Evolutionary conservation across 352 stramenopile species (phyloP).

Genomic region (Pythium chondricola): DNA sequence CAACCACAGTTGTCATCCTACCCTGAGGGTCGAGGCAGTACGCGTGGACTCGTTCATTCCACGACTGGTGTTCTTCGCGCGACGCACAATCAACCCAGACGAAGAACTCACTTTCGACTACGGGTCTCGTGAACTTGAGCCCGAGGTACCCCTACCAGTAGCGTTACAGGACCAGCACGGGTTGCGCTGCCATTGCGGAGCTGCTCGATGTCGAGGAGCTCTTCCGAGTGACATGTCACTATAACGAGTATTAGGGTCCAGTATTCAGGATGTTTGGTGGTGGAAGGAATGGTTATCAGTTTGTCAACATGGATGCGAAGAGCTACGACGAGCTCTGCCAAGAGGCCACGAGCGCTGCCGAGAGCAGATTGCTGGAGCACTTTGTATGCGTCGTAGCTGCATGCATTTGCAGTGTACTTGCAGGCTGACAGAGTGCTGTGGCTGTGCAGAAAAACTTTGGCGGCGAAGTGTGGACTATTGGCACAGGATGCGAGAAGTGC

Average conservation of each 20-base stretch:
- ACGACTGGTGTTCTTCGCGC: constrained; percentile 47
- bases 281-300: constrained; percentile 3
- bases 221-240: constrained; percentile 28
- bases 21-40: constrained; percentile 37
- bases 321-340: constrained; percentile 64
- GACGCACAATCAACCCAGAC: constrained; percentile 16
- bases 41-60: constrained; percentile 56
- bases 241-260: constrained; percentile 14
- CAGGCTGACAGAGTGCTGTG: background rate
- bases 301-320: too few relatives aligned
- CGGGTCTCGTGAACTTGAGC: constrained; percentile 4
- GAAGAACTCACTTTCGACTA: constrained; percentile 71
- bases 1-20: constrained; percentile 65
- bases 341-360: constrained; percentile 49
- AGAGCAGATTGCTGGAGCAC: constrained; percentile 64
- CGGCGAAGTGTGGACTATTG: constrained; percentile 69
- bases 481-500: constrained; percentile 49
- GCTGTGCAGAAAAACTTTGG: constrained; percentile 47
- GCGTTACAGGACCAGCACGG: background rate
- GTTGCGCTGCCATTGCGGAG: constrained; percentile 24
- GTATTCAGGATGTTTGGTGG: constrained; percentile 18
- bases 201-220: constrained; percentile 23
- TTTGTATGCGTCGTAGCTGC: constrained; percentile 29
- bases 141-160: background rate
- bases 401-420: background rate